Evolutionary conservation across 2,329 filamentous ascomycete species (phyloP).

Genomic region (Elsinoe batatas): DNA sequence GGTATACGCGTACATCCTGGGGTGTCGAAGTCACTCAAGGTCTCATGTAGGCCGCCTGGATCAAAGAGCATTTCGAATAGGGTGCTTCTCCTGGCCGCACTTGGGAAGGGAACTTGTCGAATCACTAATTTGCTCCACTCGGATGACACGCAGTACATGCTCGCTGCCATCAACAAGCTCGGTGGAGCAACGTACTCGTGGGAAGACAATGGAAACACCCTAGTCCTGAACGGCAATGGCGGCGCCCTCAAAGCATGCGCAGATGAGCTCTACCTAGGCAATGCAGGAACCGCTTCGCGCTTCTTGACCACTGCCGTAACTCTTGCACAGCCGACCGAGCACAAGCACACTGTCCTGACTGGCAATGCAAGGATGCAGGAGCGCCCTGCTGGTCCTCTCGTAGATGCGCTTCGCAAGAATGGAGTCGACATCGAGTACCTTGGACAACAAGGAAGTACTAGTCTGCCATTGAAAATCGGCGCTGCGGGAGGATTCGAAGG

Average conservation of each 20-base stretch:
- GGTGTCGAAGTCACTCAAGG: slow-evolving; percentile 53
- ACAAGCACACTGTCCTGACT: slow-evolving; percentile 68
- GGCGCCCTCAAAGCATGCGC: slow-evolving; percentile 68
- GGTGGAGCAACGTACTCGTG: slow-evolving; percentile 82
- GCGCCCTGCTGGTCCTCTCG: slow-evolving; percentile 82
- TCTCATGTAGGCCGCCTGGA: slow-evolving; percentile 78
- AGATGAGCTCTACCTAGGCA: slow-evolving; percentile 80
- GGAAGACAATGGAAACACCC: slow-evolving; percentile 87
- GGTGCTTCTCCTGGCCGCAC: slow-evolving; percentile 83
- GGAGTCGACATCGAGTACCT: slow-evolving; percentile 82
- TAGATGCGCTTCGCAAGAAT: slow-evolving; percentile 79
- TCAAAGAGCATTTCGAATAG: slow-evolving; percentile 98
- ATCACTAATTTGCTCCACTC: slow-evolving; percentile 92
- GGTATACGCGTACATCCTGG: slow-evolving; percentile 65
- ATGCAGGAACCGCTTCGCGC: slow-evolving; percentile 89
- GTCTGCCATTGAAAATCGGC: slow-evolving; percentile 72
- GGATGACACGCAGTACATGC: slow-evolving; percentile 94
- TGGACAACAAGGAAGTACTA: slow-evolving; percentile 70
- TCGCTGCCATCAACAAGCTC: slow-evolving; percentile 77
- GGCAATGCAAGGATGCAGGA: slow-evolving; percentile 96
- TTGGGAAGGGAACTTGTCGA: slow-evolving; percentile 74
- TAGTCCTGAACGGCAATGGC: slow-evolving; percentile 85
- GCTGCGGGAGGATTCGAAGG: slow-evolving; percentile 76
- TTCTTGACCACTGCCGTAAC: slow-evolving; percentile 89
- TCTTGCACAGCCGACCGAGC: slow-evolving; percentile 57